Conservation (phyloP, 1,284 basidiomycete genomes). For the Neonothopanus nambi region DNA sequence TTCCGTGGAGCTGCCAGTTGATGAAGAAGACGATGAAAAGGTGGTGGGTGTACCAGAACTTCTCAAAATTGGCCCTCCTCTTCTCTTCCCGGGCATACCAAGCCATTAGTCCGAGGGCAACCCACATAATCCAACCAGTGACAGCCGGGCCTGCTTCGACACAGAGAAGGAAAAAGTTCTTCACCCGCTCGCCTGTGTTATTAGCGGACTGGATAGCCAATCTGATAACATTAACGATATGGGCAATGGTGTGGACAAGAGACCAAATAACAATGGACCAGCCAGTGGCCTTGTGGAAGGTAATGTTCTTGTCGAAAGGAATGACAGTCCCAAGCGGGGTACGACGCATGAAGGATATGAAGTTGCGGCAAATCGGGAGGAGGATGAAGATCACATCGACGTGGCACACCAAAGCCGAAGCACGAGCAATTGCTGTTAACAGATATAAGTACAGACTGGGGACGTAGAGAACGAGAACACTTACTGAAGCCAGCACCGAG, state of each 20-base stretch:
- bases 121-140: conserved; percentile 91
- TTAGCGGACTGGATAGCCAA: conserved; percentile 61
- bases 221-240: conserved; percentile 80
- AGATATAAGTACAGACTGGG: conserved; percentile 2
- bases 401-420: conserved; percentile 86
- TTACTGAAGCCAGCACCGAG: conserved; percentile 79
- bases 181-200: conserved; percentile 54
- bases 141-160: conserved; percentile 83
- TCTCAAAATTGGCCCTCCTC: conserved; percentile 73
- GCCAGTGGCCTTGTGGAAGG: conserved; percentile 84
- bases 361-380: conserved; percentile 88
- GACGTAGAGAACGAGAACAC: conserved; percentile 30
- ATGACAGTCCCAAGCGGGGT: conserved; percentile 83
- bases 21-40: conserved; percentile 90
- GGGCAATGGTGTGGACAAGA: conserved; percentile 72
- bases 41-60: conserved; percentile 90
- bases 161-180: conserved; percentile 74
- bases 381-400: conserved; percentile 90
- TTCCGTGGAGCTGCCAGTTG: conserved; percentile 89
- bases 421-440: conserved; percentile 71
- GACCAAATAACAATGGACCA: conserved; percentile 84
- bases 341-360: conserved; percentile 81
- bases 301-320: conserved; percentile 88
- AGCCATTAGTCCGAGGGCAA: conserved; percentile 71
- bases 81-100: conserved; percentile 82